Percentiles rank a stretch among this genome's conserved stretches.
phyloP scores from a whole-genome alignment of 2,329 filamentous ascomycete genomes.

The Colletotrichum spinosum region DNA sequence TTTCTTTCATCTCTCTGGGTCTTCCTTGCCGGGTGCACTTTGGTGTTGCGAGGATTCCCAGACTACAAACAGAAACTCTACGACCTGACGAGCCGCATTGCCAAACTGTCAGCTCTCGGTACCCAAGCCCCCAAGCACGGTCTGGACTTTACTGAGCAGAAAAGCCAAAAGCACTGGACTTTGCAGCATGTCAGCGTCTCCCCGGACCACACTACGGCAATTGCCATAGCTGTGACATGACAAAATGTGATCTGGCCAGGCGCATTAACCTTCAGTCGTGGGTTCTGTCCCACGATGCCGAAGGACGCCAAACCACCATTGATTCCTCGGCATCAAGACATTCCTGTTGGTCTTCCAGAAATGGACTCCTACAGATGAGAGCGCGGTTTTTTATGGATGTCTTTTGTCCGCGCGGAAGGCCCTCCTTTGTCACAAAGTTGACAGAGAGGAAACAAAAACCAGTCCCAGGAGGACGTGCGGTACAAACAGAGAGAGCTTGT shows the following conservation, averaged over 20 bases:
- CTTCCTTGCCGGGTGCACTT: conserved; percentile 25
- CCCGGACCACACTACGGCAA: conserved; percentile 55
- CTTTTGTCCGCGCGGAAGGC: conserved; percentile 86
- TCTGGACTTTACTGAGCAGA: conserved; percentile 34
- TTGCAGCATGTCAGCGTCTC: conserved; percentile 48
- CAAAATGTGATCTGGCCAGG: conserved; percentile 63
- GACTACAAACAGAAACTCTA: conserved; percentile 60
- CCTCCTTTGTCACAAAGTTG: conserved; percentile 63
- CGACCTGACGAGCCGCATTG: conserved; percentile 48
- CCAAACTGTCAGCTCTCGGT: conserved; percentile 57
- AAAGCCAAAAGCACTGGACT: conserved; percentile 31
- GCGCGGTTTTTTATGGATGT: conserved; percentile 93
- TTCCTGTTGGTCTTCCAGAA: conserved; percentile 59
- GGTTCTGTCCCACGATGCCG: conserved; percentile 54
- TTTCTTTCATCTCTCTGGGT: conserved; percentile 26
- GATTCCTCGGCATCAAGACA: conserved; percentile 44
- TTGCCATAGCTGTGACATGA: conserved; percentile 58
- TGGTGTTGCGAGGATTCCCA: conserved; percentile 51
- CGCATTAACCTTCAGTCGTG: conserved; percentile 66
- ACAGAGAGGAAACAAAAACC: conserved; percentile 93
- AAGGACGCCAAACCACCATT: conserved; percentile 62
- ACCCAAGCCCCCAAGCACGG: conserved; percentile 49
- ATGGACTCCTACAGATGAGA: conserved; percentile 62
- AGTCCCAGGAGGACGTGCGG: conserved; percentile 89
- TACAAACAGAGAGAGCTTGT: conserved; percentile 78